Percentiles rank a stretch among this genome's conserved stretches.
Evolutionary conservation across 2,329 filamentous ascomycete genomes (phyloP).

Genomic region (Paraconiothyrium sp.): DNA sequence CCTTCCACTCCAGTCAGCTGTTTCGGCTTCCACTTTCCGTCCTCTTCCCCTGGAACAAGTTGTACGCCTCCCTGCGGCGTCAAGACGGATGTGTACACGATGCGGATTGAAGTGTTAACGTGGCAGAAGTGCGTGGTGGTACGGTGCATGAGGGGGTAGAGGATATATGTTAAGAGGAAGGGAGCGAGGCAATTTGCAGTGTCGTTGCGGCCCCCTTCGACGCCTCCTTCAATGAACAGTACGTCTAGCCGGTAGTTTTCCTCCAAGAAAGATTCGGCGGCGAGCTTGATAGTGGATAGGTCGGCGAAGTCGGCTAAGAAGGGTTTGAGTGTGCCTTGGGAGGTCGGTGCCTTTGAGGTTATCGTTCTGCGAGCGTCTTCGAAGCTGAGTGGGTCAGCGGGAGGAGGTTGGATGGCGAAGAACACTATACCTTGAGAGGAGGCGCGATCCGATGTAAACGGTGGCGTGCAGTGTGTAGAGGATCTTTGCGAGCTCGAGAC

Average conservation of each 20-base stretch:
- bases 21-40: conserved; percentile 9
- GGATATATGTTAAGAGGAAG: conserved; percentile 23
- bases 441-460: conserved; percentile 63
- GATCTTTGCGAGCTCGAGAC: conserved; percentile 61
- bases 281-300: conserved; percentile 50
- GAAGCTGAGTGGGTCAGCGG: conserved; percentile 47
- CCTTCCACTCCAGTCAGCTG: conserved; percentile 26
- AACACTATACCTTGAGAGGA: conserved; percentile 8
- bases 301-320: conserved; percentile 50
- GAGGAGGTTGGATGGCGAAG: too few species aligned
- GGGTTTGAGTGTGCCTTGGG: conserved; percentile 34
- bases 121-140: conserved; percentile 24
- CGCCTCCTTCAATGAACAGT: conserved; percentile 41
- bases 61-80: conserved; percentile 23
- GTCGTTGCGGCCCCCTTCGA: conserved; percentile 29
- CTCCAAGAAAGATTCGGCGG: conserved; percentile 46
- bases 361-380: conserved; percentile 56
- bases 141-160: conserved; percentile 21
- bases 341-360: conserved; percentile 44
- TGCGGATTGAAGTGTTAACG: conserved; percentile 23
- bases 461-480: conserved; percentile 63
- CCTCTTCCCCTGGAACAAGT: not conserved
- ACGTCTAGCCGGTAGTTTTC: conserved; percentile 54
- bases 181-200: conserved; percentile 21
- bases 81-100: conserved; percentile 22